Base-by-base conservation (phyloP, 768 basidiomycete genomes). In the Sutorius australiensis region DNA sequence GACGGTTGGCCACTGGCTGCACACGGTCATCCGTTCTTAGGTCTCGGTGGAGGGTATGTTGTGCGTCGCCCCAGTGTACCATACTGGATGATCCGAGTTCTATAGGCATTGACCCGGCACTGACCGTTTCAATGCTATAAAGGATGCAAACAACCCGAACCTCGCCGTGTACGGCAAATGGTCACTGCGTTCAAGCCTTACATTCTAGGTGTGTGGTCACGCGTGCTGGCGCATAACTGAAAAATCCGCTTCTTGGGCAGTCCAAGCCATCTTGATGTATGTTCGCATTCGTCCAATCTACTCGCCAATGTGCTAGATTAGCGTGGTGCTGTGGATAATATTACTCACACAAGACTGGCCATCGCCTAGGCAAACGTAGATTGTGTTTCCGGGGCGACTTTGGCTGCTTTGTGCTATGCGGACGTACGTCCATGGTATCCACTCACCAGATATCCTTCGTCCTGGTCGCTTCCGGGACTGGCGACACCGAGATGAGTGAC, bases 401-500 rank as follows among this genome's bases (percentile, higher is more conserved):
- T 24, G 17, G 1, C 14, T 48, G 27, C 14, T 4, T 37, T 39
- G 50, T 13, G 13, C 33, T 14, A 13, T 40, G 30, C 31, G 50
- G 56, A 51, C 31, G 21, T 45, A 24, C 24, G 24, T 24, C 37
- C 8, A n/a, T 38, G 19, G 24, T 24, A 24, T 24, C 19, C 5
- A 24, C 33, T 39, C 56, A 53, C 50, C 46, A 9, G 17, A 1
- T 36, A 48, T 51, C 8, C 51, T 54, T 48, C 56, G 50, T 3
- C 50, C 55, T 31, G 12, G 54, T 33, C 41, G 50, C 21, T 54
- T 59, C 36, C 32, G 53, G 38, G 2, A 48, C 12, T 57, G 55
- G 51, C 13, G 31, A 57, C 14, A 4, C 24, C 24, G 24, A 24
- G 24, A 24, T 24, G 24, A 24, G 24, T 24, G 24, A 53, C 30